A percentile compares a stretch with the other conserved stretches of the same genome.
Conservation (phyloP, 2,329 filamentous ascomycete genomes). For the Zymoseptoria brevis region DNA sequence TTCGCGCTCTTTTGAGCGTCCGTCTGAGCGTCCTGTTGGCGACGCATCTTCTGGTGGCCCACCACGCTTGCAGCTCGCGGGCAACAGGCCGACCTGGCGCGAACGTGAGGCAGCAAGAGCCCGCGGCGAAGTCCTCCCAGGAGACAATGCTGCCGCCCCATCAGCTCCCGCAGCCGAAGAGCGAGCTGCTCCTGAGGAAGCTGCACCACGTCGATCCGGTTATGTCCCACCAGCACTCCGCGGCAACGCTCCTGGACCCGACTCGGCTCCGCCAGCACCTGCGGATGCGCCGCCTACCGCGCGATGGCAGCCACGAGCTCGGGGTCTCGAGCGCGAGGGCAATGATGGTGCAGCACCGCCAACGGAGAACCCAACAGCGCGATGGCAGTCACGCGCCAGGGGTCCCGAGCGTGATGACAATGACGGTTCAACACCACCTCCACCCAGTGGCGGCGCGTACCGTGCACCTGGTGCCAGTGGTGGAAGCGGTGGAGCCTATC, state of each 20-base stretch:
- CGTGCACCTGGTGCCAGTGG: conserved; percentile 17
- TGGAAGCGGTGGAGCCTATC: conserved; percentile 21
- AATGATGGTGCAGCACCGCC: conserved; percentile 14
- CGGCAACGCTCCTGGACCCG: conserved; percentile 25
- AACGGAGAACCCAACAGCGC: conserved; percentile 11
- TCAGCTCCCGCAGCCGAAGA: conserved; percentile 29
- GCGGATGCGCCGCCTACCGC: conserved; percentile 21
- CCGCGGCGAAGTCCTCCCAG: conserved; percentile 28
- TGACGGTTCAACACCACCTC: conserved; percentile 11
- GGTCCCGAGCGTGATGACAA: conserved; percentile 1
- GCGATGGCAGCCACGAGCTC: conserved; percentile 17
- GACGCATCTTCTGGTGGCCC: conserved; percentile 43
- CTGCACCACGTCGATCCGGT: conserved; percentile 32
- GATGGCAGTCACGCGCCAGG: conserved; percentile 2
- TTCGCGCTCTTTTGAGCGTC: conserved; percentile 32
- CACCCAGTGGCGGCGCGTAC: conserved; percentile 17
- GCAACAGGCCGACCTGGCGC: conserved; percentile 60
- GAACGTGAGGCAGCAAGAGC: conserved; percentile 56
- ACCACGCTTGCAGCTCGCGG: conserved; percentile 54
- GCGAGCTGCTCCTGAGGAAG: conserved; percentile 32
- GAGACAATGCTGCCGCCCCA: conserved; percentile 23
- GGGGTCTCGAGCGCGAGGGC: conserved; percentile 13
- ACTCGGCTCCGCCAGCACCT: conserved; percentile 19
- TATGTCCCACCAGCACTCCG: conserved; percentile 43
- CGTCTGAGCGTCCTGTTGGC: conserved; percentile 17